Base-by-base conservation (phyloP, 1,139 yeast species). In the Debaryomyces sp. region DNA sequence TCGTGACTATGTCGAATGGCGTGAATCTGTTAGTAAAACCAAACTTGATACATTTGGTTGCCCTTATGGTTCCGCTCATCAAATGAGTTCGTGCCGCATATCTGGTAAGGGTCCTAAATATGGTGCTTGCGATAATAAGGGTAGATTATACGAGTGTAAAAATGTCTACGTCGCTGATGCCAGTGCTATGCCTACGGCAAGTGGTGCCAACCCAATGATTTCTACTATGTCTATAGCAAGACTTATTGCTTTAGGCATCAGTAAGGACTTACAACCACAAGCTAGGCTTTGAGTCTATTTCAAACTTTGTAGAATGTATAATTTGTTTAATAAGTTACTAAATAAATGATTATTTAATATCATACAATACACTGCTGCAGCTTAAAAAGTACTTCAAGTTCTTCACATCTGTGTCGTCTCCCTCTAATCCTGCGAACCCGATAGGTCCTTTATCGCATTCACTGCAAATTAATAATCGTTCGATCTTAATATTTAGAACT, bases 401-500 rank as follows among this genome's bases (percentile, higher is more conserved):
- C 50, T 71, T 67, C 15, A 71, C 75, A 44, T 68, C 69, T 12
- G 54, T 62, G 3, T 57, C 63, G 10, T 58, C 66, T 1, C 59
- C 62, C 13, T 63, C 64, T 45, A 63, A 75, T 5, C 80, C 86
- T 26, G 84, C 90, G 68, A 78, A 84, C 17, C 94, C 94, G 17
- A 87, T 58, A 0, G 92, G 92, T 0, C 94, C 94, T 51, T 76
- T 72, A 55, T 86, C 92, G 67, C 94, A 87, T 54, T 84, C 90
- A 8, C 90, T 82, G 60, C 94, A 87, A 2, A 84, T 75, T 37
- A 87, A 64, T 44, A 80, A 70, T 46, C 87, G 67, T 44, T 75
- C 77, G 17, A 84, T 67, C 24, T 68, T 67, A n/a, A 68, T 60
- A 3, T 61, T 52, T 15, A 57, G 53, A 1, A 50, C 44, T 5